phyloP scores from a whole-genome alignment of 331 rosid genomes.

The Cydonia oblonga region DNA sequence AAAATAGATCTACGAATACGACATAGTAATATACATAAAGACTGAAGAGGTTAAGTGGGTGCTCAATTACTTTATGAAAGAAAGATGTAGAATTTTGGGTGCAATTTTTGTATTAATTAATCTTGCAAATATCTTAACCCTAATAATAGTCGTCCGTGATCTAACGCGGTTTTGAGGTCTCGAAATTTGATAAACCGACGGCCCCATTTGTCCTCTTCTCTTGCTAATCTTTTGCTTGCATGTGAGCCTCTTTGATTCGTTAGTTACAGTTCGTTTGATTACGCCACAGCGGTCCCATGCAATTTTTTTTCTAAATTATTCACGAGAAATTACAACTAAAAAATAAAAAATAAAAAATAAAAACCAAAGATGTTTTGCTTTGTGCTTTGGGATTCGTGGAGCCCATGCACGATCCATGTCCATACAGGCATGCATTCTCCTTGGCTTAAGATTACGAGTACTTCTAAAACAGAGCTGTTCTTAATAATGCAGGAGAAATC shows the following conservation, averaged over 20 bases:
- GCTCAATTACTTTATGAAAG: not conserved
- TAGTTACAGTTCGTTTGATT: constrained; percentile 3
- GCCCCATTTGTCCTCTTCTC: constrained; percentile 34
- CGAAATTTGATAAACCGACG: constrained; percentile 24
- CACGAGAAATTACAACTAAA: not conserved
- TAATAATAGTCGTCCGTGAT: constrained; percentile 9
- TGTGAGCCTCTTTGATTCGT: constrained; percentile 4
- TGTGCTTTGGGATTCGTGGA: constrained; percentile 28
- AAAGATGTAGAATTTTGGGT: constrained; percentile 4
- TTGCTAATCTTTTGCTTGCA: constrained; percentile 10
- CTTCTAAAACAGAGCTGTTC: not conserved
- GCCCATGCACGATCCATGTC: constrained; percentile 1
- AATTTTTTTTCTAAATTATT: not conserved
- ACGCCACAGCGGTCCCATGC: constrained; percentile 13
- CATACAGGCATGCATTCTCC: not conserved
- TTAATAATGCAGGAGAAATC: constrained; percentile 28
- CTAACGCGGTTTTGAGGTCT: constrained; percentile 46
- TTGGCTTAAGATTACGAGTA: constrained; percentile 13
- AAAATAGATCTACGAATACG: not conserved
- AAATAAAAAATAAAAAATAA: too few species aligned
- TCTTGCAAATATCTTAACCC: not conserved
- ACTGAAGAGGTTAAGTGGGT: not conserved
- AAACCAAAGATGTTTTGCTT: constrained; percentile 6
- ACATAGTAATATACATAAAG: not conserved
- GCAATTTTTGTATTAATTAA: not conserved